These are phyloP conservation scores for Penicillium sp. DNA, from an alignment of 2,329 filamentous ascomycete species.

Conservation along the genomic window DNA sequence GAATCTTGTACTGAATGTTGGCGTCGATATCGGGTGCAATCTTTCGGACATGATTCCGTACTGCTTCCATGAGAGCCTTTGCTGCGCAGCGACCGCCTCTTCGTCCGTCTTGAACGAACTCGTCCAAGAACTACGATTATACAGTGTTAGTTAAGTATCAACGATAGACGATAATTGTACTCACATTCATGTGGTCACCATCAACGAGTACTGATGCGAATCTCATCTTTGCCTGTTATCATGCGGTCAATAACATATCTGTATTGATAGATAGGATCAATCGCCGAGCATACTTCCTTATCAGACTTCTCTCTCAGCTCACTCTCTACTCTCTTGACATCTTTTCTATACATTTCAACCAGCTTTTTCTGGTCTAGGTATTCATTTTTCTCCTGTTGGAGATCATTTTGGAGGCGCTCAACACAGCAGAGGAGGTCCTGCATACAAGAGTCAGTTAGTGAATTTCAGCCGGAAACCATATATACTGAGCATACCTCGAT, in stretches of 20 bases:
- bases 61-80: conserved; percentile 24
- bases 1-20: conserved; percentile 32
- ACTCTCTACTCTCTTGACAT: neutral
- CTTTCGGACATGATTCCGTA: conserved; percentile 25
- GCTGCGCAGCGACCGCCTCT: conserved; percentile 33
- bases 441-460: neutral
- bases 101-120: conserved; percentile 31
- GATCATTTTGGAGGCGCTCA: conserved; percentile 4
- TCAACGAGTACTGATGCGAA: conserved; percentile 41
- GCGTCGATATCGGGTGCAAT: conserved; percentile 17
- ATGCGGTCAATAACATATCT: neutral
- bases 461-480: neutral
- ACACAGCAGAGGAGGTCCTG: conserved; percentile 15
- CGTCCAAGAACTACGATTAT: conserved; percentile 33
- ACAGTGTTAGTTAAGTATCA: neutral
- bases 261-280: neutral
- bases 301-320: conserved; percentile 4
- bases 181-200: conserved; percentile 42
- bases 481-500: conserved; percentile 10
- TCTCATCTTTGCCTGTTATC: conserved; percentile 14
- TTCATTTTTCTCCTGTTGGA: conserved; percentile 7
- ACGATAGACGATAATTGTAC: neutral
- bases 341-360: neutral
- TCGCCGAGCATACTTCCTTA: conserved; percentile 7
- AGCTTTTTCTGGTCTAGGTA: conserved; percentile 4